Percentiles rank a stretch among this genome's conserved stretches.
Evolutionary conservation across 179 eudicot genomes (phyloP).

Genomic region (Carnegiea gigantea): DNA sequence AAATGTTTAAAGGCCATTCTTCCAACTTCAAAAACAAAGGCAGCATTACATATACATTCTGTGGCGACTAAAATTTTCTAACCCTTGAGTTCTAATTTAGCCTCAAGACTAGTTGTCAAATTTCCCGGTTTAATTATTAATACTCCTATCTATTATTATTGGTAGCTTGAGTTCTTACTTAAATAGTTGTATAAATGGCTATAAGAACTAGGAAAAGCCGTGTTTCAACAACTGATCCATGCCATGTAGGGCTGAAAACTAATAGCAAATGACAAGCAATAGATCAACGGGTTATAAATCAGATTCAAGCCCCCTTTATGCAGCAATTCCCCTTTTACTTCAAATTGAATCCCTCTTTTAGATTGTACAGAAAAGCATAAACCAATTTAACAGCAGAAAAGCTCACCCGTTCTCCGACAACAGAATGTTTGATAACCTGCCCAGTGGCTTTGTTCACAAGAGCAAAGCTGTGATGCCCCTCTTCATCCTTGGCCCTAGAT

Average conservation of each 20-base stretch:
- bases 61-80: no score
- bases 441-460: conserved; percentile 79
- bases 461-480: conserved; percentile 73
- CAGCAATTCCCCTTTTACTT: no score
- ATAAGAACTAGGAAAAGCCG: not conserved
- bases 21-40: not conserved
- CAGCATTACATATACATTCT: not conserved
- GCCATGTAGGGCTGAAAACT: no score
- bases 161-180: not conserved
- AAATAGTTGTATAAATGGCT: not conserved
- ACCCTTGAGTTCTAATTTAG: no score
- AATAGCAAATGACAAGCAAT: no score
- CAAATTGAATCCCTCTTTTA: not conserved
- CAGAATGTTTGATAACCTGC: conserved; percentile 73
- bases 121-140: not conserved
- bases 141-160: not conserved
- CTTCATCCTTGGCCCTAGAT: conserved; percentile 73
- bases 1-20: not conserved
- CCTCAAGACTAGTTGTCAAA: no score
- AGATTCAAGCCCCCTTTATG: no score
- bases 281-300: no score
- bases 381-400: not conserved
- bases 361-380: not conserved
- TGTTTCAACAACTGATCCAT: no score
- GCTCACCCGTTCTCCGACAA: conserved; percentile 67